Percentiles rank a stretch among this genome's conserved stretches.
Conservation (phyloP, 768 basidiomycete genomes). For the Pisolithus albus region DNA sequence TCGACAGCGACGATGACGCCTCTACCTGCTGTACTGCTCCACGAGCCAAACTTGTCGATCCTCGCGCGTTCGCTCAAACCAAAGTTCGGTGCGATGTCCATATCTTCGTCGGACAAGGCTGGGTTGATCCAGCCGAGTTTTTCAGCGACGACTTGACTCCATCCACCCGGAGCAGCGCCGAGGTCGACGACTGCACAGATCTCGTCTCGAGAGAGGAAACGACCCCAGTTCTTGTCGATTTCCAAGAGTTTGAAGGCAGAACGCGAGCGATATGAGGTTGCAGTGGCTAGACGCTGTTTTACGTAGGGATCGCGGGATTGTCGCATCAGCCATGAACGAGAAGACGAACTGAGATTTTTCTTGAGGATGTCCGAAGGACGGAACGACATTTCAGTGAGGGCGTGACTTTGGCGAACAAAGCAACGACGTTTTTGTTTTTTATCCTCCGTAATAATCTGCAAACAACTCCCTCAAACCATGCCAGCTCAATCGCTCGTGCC, state of each 20-base stretch:
- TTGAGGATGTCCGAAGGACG: constrained; percentile 27
- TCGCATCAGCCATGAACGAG: constrained; percentile 58
- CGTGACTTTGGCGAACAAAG: not conserved
- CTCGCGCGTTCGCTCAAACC: not conserved
- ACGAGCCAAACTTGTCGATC: constrained; percentile 2
- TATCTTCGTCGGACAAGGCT: not conserved
- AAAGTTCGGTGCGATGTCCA: not conserved
- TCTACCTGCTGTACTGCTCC: constrained; percentile 22
- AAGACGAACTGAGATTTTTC: constrained; percentile 34
- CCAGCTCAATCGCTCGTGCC: constrained; percentile 33
- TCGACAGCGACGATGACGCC: constrained; percentile 72
- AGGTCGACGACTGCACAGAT: constrained; percentile 73
- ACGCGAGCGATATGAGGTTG: constrained; percentile 64
- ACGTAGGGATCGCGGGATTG: constrained; percentile 71
- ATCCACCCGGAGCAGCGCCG: constrained; percentile 90
- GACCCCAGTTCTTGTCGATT: constrained; percentile 51
- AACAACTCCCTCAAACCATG: constrained; percentile 16
- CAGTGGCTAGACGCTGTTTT: constrained; percentile 41
- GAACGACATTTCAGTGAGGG: constrained; percentile 25
- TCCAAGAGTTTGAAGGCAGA: constrained; percentile 91
- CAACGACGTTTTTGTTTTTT: constrained; percentile 16
- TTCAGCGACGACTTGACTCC: constrained; percentile 78
- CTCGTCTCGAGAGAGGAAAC: constrained; percentile 45
- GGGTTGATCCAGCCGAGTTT: constrained; percentile 46
- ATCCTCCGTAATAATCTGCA: constrained; percentile 13